These are phyloP conservation scores for Hypoxylon sp. DNA, from an alignment of 2,329 filamentous ascomycete species.

Conservation along the genomic window DNA sequence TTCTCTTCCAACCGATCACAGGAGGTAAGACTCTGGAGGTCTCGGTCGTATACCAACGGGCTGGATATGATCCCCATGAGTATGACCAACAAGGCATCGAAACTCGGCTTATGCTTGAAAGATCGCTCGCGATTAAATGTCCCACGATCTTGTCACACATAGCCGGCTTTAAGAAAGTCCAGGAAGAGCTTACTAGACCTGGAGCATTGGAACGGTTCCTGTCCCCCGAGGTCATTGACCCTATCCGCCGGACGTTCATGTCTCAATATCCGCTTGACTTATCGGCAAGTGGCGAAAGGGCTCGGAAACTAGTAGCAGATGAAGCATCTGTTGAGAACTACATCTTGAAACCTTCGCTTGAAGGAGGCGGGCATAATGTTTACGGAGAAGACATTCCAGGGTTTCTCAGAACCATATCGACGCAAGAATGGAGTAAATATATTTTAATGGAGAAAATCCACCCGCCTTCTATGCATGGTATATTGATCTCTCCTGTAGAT, in stretches of 20 bases:
- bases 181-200: slow-evolving; percentile 49
- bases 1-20: slow-evolving; percentile 49
- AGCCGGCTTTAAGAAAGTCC: slow-evolving; percentile 54
- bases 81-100: slow-evolving; percentile 47
- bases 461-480: slow-evolving; percentile 44
- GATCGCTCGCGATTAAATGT: slow-evolving; percentile 54
- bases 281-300: slow-evolving; percentile 42
- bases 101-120: slow-evolving; percentile 49
- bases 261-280: slow-evolving; percentile 49
- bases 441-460: slow-evolving; percentile 53
- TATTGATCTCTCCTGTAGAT: slow-evolving; percentile 46
- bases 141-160: slow-evolving; percentile 53
- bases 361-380: slow-evolving; percentile 55
- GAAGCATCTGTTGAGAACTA: slow-evolving; percentile 39
- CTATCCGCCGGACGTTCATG: slow-evolving; percentile 49
- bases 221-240: slow-evolving; percentile 37
- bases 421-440: slow-evolving; percentile 46
- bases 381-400: slow-evolving; percentile 49
- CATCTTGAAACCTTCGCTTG: slow-evolving; percentile 54
- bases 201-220: slow-evolving; percentile 49
- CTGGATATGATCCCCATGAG: slow-evolving; percentile 52
- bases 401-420: slow-evolving; percentile 44
- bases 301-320: slow-evolving; percentile 41
- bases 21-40: slow-evolving; percentile 47
- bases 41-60: slow-evolving; percentile 54